phyloP scores from a whole-genome alignment of 495 filamentous ascomycete genomes.

The Jackrogersella minutella region DNA sequence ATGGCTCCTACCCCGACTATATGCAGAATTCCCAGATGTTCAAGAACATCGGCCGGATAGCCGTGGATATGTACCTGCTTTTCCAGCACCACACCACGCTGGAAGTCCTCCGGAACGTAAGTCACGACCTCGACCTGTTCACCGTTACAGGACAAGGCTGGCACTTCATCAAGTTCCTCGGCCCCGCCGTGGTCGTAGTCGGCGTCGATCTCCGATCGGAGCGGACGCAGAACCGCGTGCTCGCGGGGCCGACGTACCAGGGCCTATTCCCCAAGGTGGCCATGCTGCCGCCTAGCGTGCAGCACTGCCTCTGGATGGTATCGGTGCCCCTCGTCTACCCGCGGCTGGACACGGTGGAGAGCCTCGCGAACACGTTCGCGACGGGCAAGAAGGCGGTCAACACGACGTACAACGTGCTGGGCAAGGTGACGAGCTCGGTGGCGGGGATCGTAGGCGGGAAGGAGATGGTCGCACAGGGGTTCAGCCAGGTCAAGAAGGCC shows the following conservation, averaged over 20 bases:
- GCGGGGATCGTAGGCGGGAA: slow-evolving; percentile 95
- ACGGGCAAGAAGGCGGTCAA: slow-evolving; percentile 96
- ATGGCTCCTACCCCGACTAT: slow-evolving; percentile 95
- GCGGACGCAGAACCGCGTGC: slow-evolving; percentile 86
- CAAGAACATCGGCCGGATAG: slow-evolving; percentile 96
- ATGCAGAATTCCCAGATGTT: slow-evolving; percentile 98
- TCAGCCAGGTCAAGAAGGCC: slow-evolving; percentile 92
- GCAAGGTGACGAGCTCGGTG: slow-evolving; percentile 91
- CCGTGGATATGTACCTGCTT: slow-evolving; percentile 98
- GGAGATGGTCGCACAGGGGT: slow-evolving; percentile 87
- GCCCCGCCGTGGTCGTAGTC: slow-evolving; percentile 87
- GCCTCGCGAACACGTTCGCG: slow-evolving; percentile 86
- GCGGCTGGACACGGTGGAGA: slow-evolving; percentile 87
- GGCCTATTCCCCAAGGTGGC: slow-evolving; percentile 96
- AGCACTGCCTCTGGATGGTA: slow-evolving; percentile 96
- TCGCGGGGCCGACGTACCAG: slow-evolving; percentile 97
- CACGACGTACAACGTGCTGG: slow-evolving; percentile 91
- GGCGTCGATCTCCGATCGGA: slow-evolving; percentile 93
- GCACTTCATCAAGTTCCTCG: slow-evolving; percentile 97
- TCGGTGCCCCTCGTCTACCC: slow-evolving; percentile 92
- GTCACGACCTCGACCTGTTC: slow-evolving; percentile 88
- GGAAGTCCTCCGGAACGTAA: slow-evolving; percentile 87
- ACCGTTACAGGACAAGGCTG: slow-evolving; percentile 96
- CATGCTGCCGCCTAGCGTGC: slow-evolving; percentile 87
- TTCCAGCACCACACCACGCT: slow-evolving; percentile 98